Base-by-base conservation (phyloP, 2,329 filamentous ascomycete genomes). In the Lasiodiplodia hormozganensis region DNA sequence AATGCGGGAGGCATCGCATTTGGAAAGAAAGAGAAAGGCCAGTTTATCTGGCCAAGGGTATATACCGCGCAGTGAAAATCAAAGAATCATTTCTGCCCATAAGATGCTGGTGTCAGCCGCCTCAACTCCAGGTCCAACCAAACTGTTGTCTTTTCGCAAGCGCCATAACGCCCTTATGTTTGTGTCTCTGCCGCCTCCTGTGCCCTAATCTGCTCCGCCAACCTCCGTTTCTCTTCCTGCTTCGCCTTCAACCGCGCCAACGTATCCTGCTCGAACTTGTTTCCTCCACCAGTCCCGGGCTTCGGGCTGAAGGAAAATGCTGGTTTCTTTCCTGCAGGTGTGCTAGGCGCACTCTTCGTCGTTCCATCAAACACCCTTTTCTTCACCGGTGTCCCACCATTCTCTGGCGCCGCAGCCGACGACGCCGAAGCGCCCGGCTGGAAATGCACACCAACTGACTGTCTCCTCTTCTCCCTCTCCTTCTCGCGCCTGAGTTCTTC, bases 381-480 rank as follows among this genome's bases (percentile, higher is more conserved):
- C 40, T 73, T 67, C 31, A 68, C 53, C 38, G 68, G 53, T 21
- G 65, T 67, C 3, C 36, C 56, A 3, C 1, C 54, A 21, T n/a
- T 36, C 25, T 68, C 68, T 4, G 47, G 47, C 16, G 18, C 40
- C 28, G 49, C 31, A 4, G 18, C 21, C 4, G 57, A 36, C n/a
- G n/a, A 34, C 60, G 18, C 18, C 65, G 34, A 68, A 70, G 53
- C 70, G 56, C 25, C 73, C 69, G 14, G 74, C 73, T 57, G 73
- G 72, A 56, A 36, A 49, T 49, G 58, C n/a, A 28, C 38, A 4
- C 54, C 65, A 12, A 60, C 84, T 76, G 31, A 87, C 85, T 6
- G 87, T 85, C 68, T 86, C 85, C 68, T 86, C 84, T 23, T 79
- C 25, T 75, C 75, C 23, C 79, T 76, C 65, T 81, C 76, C 85